Percentiles rank a stretch among this genome's conserved stretches.
Evolutionary conservation across 768 basidiomycete species (phyloP).

Genomic region (Lentinus tigrinus): DNA sequence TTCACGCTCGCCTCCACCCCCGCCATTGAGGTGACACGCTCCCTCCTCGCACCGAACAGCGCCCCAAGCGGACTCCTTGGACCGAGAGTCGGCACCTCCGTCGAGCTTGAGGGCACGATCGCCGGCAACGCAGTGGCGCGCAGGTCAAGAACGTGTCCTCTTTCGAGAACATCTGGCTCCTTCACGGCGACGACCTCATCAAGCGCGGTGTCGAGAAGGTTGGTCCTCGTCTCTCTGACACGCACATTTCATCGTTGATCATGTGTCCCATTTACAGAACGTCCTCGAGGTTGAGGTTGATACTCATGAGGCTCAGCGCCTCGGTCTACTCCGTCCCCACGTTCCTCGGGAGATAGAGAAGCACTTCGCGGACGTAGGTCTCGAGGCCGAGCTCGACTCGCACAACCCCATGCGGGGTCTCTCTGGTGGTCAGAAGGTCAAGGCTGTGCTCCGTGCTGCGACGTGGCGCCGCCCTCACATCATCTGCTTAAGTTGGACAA

Average conservation of each 20-base stretch:
- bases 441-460: conserved; percentile 97
- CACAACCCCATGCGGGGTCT: conserved; percentile 99
- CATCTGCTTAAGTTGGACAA: conserved; percentile 96
- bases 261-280: conserved; percentile 46
- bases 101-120: conserved; percentile 18
- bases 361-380: conserved; percentile 98
- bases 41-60: conserved; percentile 37
- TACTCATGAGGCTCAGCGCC: conserved; percentile 94
- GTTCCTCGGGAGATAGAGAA: conserved; percentile 99
- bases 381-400: conserved; percentile 97
- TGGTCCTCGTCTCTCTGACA: conserved; percentile 29
- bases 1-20: conserved; percentile 45
- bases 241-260: conserved; percentile 24
- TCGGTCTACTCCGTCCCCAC: conserved; percentile 91
- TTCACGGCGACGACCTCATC: conserved; percentile 95
- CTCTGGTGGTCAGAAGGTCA: conserved; percentile 98
- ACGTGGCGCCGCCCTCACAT: conserved; percentile 99
- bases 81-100: conserved; percentile 26
- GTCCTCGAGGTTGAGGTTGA: conserved; percentile 97
- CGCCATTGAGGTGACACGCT: conserved; percentile 18
- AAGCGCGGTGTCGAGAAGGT: conserved; percentile 97
- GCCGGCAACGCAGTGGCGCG: conserved; percentile 31
- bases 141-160: conserved; percentile 94
- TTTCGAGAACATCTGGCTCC: conserved; percentile 97
- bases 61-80: conserved; percentile 49